A percentile compares a stretch with the other conserved stretches of the same genome.
phyloP scores from a whole-genome alignment of 176 grass and related monocot genomes.

The Oryza meridionalis region DNA sequence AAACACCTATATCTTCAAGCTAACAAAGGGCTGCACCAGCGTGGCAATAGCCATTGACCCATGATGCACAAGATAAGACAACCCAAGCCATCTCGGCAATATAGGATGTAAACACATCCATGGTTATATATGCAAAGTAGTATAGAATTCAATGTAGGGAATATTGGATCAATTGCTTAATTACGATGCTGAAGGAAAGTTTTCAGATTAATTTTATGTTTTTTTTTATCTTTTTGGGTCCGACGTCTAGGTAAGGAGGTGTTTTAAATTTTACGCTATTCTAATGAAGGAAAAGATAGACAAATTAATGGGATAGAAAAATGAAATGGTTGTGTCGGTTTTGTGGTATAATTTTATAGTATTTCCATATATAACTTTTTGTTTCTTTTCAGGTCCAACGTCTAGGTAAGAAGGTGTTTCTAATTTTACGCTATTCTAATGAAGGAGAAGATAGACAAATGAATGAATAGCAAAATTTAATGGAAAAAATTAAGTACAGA shows the following conservation, averaged over 20 bases:
- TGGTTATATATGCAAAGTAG: background rate
- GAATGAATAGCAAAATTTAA: background rate
- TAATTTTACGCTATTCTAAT: too few relatives aligned
- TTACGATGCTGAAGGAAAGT: background rate
- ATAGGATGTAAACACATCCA: background rate
- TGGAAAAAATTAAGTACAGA: background rate
- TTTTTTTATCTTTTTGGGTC: background rate
- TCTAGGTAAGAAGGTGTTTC: too few relatives aligned
- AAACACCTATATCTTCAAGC: background rate
- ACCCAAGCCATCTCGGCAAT: background rate
- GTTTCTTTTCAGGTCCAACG: background rate
- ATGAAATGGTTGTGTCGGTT: background rate
- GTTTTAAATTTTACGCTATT: too few relatives aligned
- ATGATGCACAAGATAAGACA: too few relatives aligned
- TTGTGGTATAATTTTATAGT: too few relatives aligned
- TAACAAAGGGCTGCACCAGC: background rate
- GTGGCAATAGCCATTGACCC: background rate
- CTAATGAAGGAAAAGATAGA: background rate
- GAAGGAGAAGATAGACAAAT: background rate
- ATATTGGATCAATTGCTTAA: background rate
- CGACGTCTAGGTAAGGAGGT: too few relatives aligned
- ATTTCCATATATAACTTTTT: background rate
- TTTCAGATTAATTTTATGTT: background rate
- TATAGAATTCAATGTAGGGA: background rate
- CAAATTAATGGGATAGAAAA: background rate